A percentile compares a stretch with the other conserved stretches of the same genome.
phyloP scores from a whole-genome alignment of 2,329 filamentous ascomycete species.

The Paracoccidioides brasiliensis region DNA sequence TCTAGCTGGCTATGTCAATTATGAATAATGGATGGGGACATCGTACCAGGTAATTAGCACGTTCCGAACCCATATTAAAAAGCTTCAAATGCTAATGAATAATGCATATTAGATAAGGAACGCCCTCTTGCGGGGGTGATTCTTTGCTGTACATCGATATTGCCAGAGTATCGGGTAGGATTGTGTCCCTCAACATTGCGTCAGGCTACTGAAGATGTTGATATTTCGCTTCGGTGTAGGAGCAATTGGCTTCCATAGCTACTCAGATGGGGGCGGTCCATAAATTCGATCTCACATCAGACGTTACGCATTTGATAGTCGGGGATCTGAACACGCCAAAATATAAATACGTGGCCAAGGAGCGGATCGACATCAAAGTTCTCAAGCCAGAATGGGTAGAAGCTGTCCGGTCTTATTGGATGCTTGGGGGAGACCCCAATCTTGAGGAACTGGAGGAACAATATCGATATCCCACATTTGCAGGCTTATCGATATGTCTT shows the following conservation, averaged over 20 bases:
- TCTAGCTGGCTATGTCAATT: conserved; percentile 10
- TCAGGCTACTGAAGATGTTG: conserved; percentile 3
- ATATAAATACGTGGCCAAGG: conserved; percentile 87
- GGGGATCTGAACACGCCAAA: conserved; percentile 83
- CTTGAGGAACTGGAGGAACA: conserved; percentile 54
- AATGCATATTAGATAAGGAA: conserved; percentile 38
- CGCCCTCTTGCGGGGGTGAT: conserved; percentile 58
- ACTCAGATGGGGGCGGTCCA: conserved; percentile 74
- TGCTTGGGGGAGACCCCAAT: conserved; percentile 62
- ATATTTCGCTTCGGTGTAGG: conserved; percentile 16
- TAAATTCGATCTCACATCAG: conserved; percentile 85
- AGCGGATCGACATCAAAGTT: conserved; percentile 72
- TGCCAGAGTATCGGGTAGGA: conserved; percentile 62
- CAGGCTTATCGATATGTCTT: conserved; percentile 49
- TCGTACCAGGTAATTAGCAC: conserved; percentile 21
- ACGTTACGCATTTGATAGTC: conserved; percentile 88
- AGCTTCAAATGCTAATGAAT: neutral
- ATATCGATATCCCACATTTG: conserved; percentile 32
- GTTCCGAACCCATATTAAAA: neutral
- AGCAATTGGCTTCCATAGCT: conserved; percentile 37
- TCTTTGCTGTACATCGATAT: conserved; percentile 77
- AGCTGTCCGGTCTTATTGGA: conserved; percentile 66
- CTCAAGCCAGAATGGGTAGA: conserved; percentile 77
- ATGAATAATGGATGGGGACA: conserved; percentile 32
- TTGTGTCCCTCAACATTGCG: conserved; percentile 6